Evolutionary conservation across 2,329 filamentous ascomycete species (phyloP).

Genomic region (Exophiala xenobiotica): DNA sequence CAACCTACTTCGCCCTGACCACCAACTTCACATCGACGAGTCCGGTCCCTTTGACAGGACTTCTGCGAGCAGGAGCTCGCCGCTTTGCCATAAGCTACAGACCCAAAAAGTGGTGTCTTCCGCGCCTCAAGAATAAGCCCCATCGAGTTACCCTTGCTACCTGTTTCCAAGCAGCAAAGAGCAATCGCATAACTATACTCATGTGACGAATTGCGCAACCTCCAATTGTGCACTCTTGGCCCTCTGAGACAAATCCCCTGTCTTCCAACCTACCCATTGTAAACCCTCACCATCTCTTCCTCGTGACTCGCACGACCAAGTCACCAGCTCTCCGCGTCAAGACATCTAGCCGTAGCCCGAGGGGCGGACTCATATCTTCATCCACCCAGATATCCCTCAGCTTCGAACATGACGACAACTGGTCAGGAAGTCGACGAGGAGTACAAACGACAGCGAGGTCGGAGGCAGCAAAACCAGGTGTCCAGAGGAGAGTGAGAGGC

Average conservation of each 20-base stretch:
- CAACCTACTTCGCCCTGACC: constrained; percentile 26
- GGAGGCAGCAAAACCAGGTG: constrained; percentile 44
- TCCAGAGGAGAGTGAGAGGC: constrained; percentile 52
- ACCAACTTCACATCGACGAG: constrained; percentile 37
- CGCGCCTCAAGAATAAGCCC: constrained; percentile 99
- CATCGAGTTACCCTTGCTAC: constrained; percentile 87
- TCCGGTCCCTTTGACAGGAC: constrained; percentile 70
- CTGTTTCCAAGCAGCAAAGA: constrained; percentile 35
- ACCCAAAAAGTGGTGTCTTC: constrained; percentile 57
- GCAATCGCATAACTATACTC: constrained; percentile 99
- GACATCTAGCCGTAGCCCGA: constrained; percentile 21
- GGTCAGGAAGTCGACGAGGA: constrained; percentile 40
- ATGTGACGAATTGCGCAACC: constrained; percentile 76
- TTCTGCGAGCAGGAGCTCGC: constrained; percentile 47
- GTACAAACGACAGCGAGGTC: constrained; percentile 53
- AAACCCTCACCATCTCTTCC: constrained; percentile 44
- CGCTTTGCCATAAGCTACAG: constrained; percentile 58
- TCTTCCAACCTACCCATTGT: constrained; percentile 11
- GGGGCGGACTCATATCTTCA: constrained; percentile 83
- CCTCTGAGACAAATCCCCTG: constrained; percentile 8
- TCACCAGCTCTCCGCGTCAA: constrained; percentile 31
- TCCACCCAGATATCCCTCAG: constrained; percentile 57
- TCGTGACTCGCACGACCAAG: constrained; percentile 37
- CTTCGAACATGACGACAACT: constrained; percentile 34
- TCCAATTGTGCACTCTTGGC: constrained; percentile 19